These are phyloP conservation scores for Podospora bellae-mahoneyi DNA, from an alignment of 495 filamentous ascomycete genomes.

Conservation along the genomic window DNA sequence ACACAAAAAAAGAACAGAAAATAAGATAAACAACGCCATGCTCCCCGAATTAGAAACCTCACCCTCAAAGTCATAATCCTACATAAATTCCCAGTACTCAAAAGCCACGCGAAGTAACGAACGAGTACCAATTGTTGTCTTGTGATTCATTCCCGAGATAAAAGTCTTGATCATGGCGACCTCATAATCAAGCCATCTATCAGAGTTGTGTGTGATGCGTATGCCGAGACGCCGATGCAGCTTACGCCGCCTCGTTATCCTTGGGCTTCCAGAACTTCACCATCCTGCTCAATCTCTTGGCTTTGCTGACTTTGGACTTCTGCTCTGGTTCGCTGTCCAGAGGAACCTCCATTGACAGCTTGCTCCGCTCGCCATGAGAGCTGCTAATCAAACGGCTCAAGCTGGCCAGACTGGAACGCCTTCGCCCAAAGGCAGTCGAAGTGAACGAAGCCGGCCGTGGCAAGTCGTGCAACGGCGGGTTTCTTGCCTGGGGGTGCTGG, in stretches of 20 bases:
- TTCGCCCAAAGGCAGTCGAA: conserved; percentile 62
- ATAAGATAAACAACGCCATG: not conserved
- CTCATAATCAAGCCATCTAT: not conserved
- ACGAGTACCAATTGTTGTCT: not conserved
- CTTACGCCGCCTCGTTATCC: conserved; percentile 28
- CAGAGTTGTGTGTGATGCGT: not conserved
- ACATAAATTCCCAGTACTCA: conserved; percentile 13
- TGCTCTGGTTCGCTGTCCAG: conserved; percentile 55
- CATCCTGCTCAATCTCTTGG: conserved; percentile 71
- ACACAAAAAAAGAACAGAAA: conserved; percentile 27
- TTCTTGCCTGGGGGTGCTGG: conserved; percentile 32
- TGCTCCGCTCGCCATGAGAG: conserved; percentile 73
- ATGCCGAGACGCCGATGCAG: not conserved
- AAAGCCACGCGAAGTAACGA: conserved; percentile 1
- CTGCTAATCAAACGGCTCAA: conserved; percentile 78
- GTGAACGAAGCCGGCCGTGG: conserved; percentile 67
- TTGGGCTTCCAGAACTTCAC: conserved; percentile 80
- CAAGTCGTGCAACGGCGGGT: conserved; percentile 43
- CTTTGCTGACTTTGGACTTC: conserved; percentile 62
- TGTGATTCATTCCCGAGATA: not conserved
- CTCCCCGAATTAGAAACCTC: conserved; percentile 18
- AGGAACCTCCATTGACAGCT: conserved; percentile 68
- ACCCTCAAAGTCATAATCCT: conserved; percentile 27
- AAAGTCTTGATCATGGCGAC: not conserved
- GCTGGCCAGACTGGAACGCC: conserved; percentile 81